Evolutionary conservation across 192 early-diverging fungal genomes (phyloP), one percentile per base, ranked within the genome.

Genomic region (Oehlia diaphana): DNA sequence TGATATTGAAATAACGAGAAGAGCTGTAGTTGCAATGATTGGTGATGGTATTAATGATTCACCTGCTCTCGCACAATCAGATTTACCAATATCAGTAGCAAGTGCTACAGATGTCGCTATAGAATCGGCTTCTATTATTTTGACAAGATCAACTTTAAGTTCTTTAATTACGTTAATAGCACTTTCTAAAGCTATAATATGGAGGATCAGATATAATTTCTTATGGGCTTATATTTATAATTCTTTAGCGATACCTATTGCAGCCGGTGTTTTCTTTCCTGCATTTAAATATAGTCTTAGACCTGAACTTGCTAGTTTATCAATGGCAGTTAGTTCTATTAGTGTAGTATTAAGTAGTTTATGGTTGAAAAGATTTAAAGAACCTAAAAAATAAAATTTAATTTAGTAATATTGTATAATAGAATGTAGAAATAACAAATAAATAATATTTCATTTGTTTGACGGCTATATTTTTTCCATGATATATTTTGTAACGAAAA

Each of bases 1-100:
- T 1, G 5, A 21, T 58, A 4, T 58, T 58, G 13, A 58, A 47
- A 12, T 47, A 81, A 73, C 72, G 50, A 53, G 83, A 33, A 70
- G 81, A 66, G 81, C 89, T 39, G 81, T 87, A 28, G 95, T 98
- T 3, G 95, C 93, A 0, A 95, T 98, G 94, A 90, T 96, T 8
- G 97, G 97, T 31, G 97, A 98, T 82, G 97, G 97, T 19, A 96
- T 98, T 82, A 98, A 98, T 75, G 97, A 97, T 85, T 92, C 96
- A 5, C 91, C 94, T 61, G 97, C 97, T 2, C 84, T 98, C 2
- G 94, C 96, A 5, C 93, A 94, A 78, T 92, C 96, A 2, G 94
- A 97, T 85, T 88, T 98, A 39, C 95, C 96, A 6, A 93, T 98
- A 74, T 94, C 97, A 5, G 88, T 98, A 35, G 94, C 95, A 16